Evolutionary conservation across 352 stramenopile genomes (phyloP).

Genomic region (Hyaloperonospora arabidopsidis): DNA sequence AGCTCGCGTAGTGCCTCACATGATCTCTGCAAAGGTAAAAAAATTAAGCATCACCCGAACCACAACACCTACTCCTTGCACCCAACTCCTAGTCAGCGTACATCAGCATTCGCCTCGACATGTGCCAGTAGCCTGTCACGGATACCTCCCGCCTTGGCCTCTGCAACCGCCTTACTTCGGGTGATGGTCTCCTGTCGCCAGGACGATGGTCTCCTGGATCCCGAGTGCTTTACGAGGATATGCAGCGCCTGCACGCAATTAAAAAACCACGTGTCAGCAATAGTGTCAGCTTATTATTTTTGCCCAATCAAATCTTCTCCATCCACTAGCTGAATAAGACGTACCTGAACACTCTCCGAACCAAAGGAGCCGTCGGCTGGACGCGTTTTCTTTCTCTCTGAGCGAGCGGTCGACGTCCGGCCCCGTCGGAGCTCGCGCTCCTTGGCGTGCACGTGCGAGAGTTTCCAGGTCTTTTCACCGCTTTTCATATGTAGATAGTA

Average conservation of each 20-base stretch:
- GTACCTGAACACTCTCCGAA: slow-evolving; percentile 44
- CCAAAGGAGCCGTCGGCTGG: slow-evolving; percentile 13
- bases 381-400: slow-evolving; percentile 26
- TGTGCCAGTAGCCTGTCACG: slow-evolving; percentile 72
- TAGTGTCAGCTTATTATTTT: not conserved
- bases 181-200: slow-evolving; percentile 86
- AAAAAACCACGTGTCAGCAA: not conserved
- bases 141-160: slow-evolving; percentile 70
- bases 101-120: slow-evolving; percentile 55
- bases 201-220: slow-evolving; percentile 71
- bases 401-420: slow-evolving; percentile 29
- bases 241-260: slow-evolving; percentile 47
- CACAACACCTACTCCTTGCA: not conserved
- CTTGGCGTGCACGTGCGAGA: slow-evolving; percentile 76
- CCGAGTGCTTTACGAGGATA: slow-evolving; percentile 85
- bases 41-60: not conserved
- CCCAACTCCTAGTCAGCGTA: slow-evolving; percentile 16
- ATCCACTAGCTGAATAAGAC: not conserved
- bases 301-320: not conserved
- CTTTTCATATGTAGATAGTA: slow-evolving; percentile 83
- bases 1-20: slow-evolving; percentile 48
- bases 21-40: slow-evolving; percentile 11
- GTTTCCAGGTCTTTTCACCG: slow-evolving; percentile 84
- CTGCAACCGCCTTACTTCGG: slow-evolving; percentile 77
- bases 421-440: slow-evolving; percentile 69